A percentile compares a stretch with the other conserved stretches of the same genome.
Conservation (phyloP, 805 yeast species). For the Hanseniaspora thailandica region DNA sequence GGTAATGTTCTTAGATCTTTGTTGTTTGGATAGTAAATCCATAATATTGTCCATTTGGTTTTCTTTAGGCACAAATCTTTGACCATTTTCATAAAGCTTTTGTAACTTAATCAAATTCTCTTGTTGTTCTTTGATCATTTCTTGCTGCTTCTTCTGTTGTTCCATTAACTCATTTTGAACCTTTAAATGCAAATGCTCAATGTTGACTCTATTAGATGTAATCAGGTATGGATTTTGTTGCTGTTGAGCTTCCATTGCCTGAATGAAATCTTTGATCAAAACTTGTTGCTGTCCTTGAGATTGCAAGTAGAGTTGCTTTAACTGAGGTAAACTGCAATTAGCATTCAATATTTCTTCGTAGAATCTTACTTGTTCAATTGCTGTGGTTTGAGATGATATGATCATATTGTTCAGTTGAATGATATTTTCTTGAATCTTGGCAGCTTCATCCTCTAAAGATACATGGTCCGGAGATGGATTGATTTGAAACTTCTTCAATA, state of each 20-base stretch:
- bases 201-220: neutral
- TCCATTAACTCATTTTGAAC: conserved; percentile 2
- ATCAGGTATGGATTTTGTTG: conserved; percentile 3
- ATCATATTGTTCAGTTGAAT: conserved; percentile 10
- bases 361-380: conserved; percentile 7
- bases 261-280: conserved; percentile 3
- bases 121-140: conserved; percentile 12
- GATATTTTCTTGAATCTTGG: conserved; percentile 10
- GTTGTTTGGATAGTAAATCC: neutral
- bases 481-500: conserved; percentile 9
- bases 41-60: neutral
- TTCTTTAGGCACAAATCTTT: neutral
- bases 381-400: conserved; percentile 1
- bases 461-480: neutral
- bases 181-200: neutral
- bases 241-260: conserved; percentile 6
- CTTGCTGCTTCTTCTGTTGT: conserved; percentile 12
- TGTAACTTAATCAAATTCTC: conserved; percentile 5
- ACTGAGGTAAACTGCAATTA: conserved; percentile 1
- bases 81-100: conserved; percentile 5
- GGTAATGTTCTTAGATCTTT: conserved; percentile 7
- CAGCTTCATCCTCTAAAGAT: conserved; percentile 10
- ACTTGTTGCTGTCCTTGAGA: conserved; percentile 5
- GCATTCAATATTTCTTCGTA: conserved; percentile 8
- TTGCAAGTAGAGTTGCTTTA: conserved; percentile 3